Evolutionary conservation across 306 rosid genomes (phyloP).

Genomic region (Begonia fuchsioides): DNA sequence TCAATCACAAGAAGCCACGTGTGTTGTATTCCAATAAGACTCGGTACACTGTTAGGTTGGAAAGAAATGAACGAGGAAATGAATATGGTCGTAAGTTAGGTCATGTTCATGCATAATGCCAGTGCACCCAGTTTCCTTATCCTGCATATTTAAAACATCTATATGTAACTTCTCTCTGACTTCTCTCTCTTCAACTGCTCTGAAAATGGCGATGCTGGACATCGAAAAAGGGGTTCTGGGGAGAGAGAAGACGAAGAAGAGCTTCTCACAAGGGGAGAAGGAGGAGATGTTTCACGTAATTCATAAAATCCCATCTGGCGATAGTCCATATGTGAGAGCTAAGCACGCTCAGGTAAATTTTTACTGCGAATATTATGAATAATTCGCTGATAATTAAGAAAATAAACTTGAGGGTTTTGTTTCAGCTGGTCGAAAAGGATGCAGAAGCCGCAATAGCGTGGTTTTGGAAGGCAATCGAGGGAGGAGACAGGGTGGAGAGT

Average conservation of each 20-base stretch:
- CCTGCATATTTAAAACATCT: no score
- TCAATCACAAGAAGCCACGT: no score
- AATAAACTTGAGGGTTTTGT: background rate
- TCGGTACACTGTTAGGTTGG: no score
- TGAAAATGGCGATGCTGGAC: background rate
- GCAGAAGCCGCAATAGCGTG: conserved; percentile 56
- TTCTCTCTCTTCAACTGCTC: no score
- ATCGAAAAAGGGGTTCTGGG: conserved; percentile 4
- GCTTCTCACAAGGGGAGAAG: conserved; percentile 24
- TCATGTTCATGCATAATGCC: no score
- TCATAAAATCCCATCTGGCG: conserved; percentile 76
- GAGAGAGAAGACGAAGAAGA: conserved; percentile 8
- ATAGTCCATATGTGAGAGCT: conserved; percentile 78
- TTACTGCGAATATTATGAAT: background rate
- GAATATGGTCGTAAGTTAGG: no score
- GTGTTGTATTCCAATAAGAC: no score
- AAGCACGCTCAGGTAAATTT: conserved; percentile 79
- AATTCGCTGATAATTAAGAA: background rate
- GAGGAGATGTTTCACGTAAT: conserved; percentile 68
- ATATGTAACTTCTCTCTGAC: no score
- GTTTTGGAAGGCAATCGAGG: conserved; percentile 81
- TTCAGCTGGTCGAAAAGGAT: conserved; percentile 64
- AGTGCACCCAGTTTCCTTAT: no score
- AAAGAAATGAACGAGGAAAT: no score
- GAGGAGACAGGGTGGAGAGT: conserved; percentile 75